Percentiles rank a stretch among this genome's conserved stretches.
phyloP scores from a whole-genome alignment of 2,329 filamentous ascomycete genomes.

The Cercospora sojina region DNA sequence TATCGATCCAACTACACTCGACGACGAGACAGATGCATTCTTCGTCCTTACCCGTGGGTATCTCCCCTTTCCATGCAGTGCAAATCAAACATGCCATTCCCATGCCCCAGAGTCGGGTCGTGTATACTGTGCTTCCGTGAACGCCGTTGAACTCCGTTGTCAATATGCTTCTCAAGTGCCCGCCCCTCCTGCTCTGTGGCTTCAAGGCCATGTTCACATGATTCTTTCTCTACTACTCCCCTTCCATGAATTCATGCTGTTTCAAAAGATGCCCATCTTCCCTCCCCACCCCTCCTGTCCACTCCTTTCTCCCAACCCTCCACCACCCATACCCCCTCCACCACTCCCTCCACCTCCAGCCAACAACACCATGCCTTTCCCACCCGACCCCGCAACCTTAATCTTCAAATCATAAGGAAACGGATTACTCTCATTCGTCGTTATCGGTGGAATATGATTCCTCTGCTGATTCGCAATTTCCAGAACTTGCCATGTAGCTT shows the following conservation, averaged over 20 bases:
- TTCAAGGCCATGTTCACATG: not conserved
- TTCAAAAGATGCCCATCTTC: constrained; percentile 26
- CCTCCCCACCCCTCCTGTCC: constrained; percentile 11
- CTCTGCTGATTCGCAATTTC: constrained; percentile 84
- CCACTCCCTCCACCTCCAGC: not conserved
- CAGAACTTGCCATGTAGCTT: constrained; percentile 86
- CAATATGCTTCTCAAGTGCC: not conserved
- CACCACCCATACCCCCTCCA: not conserved
- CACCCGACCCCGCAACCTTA: constrained; percentile 49
- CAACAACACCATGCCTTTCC: not conserved
- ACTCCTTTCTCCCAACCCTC: constrained; percentile 1
- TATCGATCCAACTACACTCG: not conserved
- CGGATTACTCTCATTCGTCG: constrained; percentile 84
- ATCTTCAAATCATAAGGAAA: constrained; percentile 93
- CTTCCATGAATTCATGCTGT: not conserved
- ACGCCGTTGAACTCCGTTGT: not conserved
- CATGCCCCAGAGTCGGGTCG: not conserved
- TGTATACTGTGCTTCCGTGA: not conserved
- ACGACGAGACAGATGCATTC: not conserved
- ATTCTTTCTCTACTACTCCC: not conserved
- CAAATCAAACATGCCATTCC: not conserved
- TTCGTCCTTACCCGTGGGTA: not conserved
- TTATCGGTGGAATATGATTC: constrained; percentile 95
- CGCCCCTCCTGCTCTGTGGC: not conserved
- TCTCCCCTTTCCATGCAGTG: not conserved